phyloP scores from a whole-genome alignment of 2,329 filamentous ascomycete genomes.

The Hymenoscyphus salicellus region DNA sequence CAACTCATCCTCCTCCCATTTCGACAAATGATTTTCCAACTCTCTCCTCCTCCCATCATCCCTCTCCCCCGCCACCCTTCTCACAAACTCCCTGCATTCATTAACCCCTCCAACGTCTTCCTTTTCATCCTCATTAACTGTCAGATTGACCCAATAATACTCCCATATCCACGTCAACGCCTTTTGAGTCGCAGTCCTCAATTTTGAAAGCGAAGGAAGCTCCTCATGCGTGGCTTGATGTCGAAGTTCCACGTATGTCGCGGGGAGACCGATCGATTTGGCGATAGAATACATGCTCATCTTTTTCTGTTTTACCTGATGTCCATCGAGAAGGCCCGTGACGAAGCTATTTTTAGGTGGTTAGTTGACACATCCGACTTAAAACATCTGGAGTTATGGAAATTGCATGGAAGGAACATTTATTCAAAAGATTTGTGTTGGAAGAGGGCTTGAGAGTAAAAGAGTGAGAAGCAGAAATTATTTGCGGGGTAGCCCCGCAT shows the following conservation, averaged over 20 bases:
- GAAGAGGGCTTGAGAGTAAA: neutral
- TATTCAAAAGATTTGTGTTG: neutral
- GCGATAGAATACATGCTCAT: constrained; percentile 72
- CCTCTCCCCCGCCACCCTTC: constrained; percentile 23
- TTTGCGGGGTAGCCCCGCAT: too few relatives aligned
- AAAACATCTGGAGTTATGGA: neutral
- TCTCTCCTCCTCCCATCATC: constrained; percentile 24
- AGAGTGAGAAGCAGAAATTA: neutral
- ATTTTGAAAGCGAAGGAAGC: constrained; percentile 69
- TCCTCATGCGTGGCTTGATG: constrained; percentile 91
- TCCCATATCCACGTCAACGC: constrained; percentile 84
- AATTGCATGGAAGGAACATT: neutral
- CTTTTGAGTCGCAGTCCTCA: constrained; percentile 66
- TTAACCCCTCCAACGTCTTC: neutral
- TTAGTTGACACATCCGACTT: neutral
- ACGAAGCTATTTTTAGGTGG: constrained; percentile 59
- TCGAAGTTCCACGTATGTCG: constrained; percentile 81
- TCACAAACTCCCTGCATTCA: constrained; percentile 28
- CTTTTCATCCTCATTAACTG: neutral
- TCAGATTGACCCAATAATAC: constrained; percentile 71
- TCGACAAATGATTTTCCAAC: constrained; percentile 16
- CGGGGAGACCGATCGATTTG: constrained; percentile 65
- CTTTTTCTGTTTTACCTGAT: constrained; percentile 64
- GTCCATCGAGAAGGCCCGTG: constrained; percentile 73
- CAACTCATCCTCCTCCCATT: constrained; percentile 25